Conservation (phyloP, 2,329 filamentous ascomycete species). For the Chalaropsis ovoidea region DNA sequence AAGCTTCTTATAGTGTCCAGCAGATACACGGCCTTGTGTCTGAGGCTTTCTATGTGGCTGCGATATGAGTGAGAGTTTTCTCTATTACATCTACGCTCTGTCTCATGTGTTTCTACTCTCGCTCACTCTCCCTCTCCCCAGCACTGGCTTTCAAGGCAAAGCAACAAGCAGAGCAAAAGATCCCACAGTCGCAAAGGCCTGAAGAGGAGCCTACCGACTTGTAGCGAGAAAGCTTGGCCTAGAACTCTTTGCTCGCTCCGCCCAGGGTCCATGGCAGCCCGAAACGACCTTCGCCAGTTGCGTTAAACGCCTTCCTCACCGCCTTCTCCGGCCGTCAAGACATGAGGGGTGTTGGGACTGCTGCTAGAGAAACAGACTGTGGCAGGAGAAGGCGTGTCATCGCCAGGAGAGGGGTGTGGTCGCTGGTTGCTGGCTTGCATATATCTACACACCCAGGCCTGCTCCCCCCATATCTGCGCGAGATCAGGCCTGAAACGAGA, state of each 20-base stretch:
- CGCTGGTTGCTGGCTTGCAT: neutral
- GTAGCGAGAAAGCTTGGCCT: neutral
- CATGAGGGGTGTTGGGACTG: neutral
- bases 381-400: neutral
- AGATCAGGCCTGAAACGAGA: constrained; percentile 4
- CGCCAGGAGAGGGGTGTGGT: neutral
- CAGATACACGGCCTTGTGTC: neutral
- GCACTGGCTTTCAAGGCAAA: neutral
- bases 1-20: neutral
- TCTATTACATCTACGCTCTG: neutral
- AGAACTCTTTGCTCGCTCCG: neutral
- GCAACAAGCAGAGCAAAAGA: neutral
- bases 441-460: neutral
- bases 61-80: neutral
- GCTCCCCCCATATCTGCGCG: neutral
- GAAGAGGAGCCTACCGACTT: no score
- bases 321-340: neutral
- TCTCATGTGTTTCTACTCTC: neutral
- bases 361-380: neutral
- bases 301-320: neutral
- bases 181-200: neutral
- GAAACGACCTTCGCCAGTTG: neutral
- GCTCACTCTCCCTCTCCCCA: neutral
- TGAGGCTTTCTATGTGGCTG: constrained; percentile 2
- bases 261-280: neutral